A percentile compares a stretch with the other conserved stretches of the same genome.
Evolutionary conservation across 768 basidiomycete genomes (phyloP).

Genomic region (Hebeloma cylindrosporum): DNA sequence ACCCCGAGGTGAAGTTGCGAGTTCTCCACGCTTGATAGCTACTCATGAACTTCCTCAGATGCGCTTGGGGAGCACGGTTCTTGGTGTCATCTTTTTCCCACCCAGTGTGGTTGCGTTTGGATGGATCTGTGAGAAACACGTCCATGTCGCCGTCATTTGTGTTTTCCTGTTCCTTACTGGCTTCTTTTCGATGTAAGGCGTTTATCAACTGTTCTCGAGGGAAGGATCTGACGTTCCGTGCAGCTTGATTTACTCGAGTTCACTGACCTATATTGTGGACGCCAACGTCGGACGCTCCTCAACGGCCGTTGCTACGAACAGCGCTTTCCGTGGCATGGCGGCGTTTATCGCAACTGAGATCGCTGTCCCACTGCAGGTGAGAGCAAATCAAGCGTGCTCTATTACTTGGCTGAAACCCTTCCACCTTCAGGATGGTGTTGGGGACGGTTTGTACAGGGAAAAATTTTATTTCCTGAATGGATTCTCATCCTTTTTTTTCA

Average conservation of each 20-base stretch:
- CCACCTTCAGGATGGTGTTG: conserved; percentile 52
- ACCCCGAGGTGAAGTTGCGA: conserved; percentile 60
- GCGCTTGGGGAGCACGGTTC: conserved; percentile 63
- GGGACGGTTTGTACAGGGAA: too few relatives aligned
- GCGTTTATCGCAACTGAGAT: conserved; percentile 73
- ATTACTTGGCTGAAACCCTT: not conserved
- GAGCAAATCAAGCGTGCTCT: conserved; percentile 17
- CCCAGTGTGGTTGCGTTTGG: conserved; percentile 65
- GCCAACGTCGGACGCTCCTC: conserved; percentile 81
- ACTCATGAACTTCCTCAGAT: conserved; percentile 44
- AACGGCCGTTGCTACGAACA: conserved; percentile 74
- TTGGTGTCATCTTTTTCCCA: conserved; percentile 60
- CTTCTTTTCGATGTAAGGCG: conserved; percentile 68
- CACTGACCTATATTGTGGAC: conserved; percentile 84
- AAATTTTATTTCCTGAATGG: conserved; percentile 15
- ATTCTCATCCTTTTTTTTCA: conserved; percentile 14
- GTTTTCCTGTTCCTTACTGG: conserved; percentile 72
- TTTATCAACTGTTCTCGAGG: not conserved
- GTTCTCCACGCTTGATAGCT: not conserved
- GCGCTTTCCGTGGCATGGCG: conserved; percentile 65
- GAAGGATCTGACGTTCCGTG: not conserved
- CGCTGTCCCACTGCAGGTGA: conserved; percentile 69
- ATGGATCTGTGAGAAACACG: conserved; percentile 67
- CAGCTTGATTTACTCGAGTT: conserved; percentile 39
- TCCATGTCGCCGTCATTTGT: conserved; percentile 67